Base-by-base conservation (phyloP, 2,329 filamentous ascomycete species). In the Paecilomyces sp. region DNA sequence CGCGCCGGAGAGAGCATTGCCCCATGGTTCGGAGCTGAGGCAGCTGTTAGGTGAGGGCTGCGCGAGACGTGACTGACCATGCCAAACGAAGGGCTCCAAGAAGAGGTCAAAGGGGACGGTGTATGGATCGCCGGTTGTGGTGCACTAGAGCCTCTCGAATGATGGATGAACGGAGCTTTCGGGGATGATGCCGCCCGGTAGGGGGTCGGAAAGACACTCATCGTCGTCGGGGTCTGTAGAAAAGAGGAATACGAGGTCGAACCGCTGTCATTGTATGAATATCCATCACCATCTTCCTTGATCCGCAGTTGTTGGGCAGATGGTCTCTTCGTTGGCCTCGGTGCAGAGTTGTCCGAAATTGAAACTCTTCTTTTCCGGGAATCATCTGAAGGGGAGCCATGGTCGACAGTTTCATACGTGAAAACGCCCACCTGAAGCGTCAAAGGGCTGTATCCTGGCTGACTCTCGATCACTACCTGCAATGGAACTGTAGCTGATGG, bases 381-480 rank as follows among this genome's bases (percentile, higher is more conserved):
- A n/a, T 77, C 72, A 54, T 71, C 72, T 12, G 74, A 69, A 4
- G 77, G 71, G 6, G 76, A 73, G 34, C 72, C 68, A 34, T 75
- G 76, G 52, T 72, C 63, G 28, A 68, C 70, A 61, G 84, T 82
- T 58, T 82, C 79, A 65, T 87, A 89, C 11, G 81, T 85, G 68
- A 88, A 89, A 13, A 78, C 77, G 56, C 86, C 87, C 52, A 88
- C 81, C 61, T 85, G 79, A 25, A 82, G 73, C 54, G 81, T 77
- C 12, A 77, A 76, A 30, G 82, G 72, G 31, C 77, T 76, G 65
- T 80, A 77, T 9, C 80, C 84, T 58, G 79, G 78, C 62, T 80
- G 81, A 61, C 83, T 81, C 66, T 87, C 83, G 73, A 88, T 82
- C 55, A 83, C 77, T 59, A 89, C 75, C 58, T 80, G 81, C 36